Evolutionary conservation across 2,329 filamentous ascomycete genomes (phyloP).

Genomic region (Alternaria sp.): DNA sequence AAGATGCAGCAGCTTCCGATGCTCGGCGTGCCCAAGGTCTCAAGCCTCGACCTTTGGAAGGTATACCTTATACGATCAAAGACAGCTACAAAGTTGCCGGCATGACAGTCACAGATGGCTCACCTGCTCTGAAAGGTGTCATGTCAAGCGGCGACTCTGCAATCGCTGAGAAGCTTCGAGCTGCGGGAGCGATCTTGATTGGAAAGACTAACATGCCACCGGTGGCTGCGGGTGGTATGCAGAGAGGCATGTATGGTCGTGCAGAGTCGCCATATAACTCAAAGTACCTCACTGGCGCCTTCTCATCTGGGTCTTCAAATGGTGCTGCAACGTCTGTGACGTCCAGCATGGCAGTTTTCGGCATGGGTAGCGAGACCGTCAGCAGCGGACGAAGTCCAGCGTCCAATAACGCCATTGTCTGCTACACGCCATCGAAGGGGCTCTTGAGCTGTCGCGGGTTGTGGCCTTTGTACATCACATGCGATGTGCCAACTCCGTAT

Average conservation of each 20-base stretch:
- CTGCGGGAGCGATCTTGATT: slow-evolving; percentile 59
- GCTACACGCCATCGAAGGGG: slow-evolving; percentile 63
- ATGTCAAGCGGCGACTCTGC: slow-evolving; percentile 61
- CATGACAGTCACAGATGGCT: slow-evolving; percentile 62
- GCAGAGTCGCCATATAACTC: slow-evolving; percentile 64
- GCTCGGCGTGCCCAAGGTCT: slow-evolving; percentile 50
- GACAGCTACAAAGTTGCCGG: slow-evolving; percentile 63
- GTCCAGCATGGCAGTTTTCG: slow-evolving; percentile 60
- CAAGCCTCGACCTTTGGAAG: slow-evolving; percentile 55
- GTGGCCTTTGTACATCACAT: slow-evolving; percentile 64
- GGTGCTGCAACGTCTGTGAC: slow-evolving; percentile 61
- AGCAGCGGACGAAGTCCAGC: slow-evolving; percentile 64
- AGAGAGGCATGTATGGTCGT: slow-evolving; percentile 62
- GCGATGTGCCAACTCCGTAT: slow-evolving; percentile 63
- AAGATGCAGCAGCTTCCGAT: slow-evolving; percentile 58
- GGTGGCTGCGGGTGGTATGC: slow-evolving; percentile 66
- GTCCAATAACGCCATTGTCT: slow-evolving; percentile 63
- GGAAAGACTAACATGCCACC: slow-evolving; percentile 67
- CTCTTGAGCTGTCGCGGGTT: slow-evolving; percentile 60
- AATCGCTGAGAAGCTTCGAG: slow-evolving; percentile 55
- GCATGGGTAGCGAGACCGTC: slow-evolving; percentile 63
- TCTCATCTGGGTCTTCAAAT: slow-evolving; percentile 65
- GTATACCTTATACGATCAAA: slow-evolving; percentile 65
- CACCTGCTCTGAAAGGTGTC: slow-evolving; percentile 60
- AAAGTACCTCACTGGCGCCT: slow-evolving; percentile 61